Evolutionary conservation across 768 basidiomycete genomes (phyloP), one percentile per base, ranked within the genome.

Genomic region (Austroboletus eburneus): DNA sequence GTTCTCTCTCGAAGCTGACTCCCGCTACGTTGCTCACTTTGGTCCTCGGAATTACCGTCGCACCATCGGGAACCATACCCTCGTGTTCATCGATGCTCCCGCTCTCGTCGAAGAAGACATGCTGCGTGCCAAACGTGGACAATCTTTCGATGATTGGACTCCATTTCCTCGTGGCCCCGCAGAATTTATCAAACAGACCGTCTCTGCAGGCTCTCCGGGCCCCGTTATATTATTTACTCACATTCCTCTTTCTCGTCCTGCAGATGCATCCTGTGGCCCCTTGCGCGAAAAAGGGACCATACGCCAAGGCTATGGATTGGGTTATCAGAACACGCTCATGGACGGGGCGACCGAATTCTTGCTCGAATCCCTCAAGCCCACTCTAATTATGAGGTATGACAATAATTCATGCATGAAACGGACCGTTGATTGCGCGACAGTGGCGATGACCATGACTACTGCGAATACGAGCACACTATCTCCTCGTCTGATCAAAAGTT

Each of bases 391-490:
- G 65, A 92, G 87, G 87, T 87, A 55, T 47, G 71, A 54, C 39
- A 10, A 23, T 17, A 39, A 21, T 48, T 39, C 18, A 14, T n/a
- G 12, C 10, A 37, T 23, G 3, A 21, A 39, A 41, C 27, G 21
- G 24, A 42, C 25, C 22, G 9, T 55, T 54, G 43, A 54, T 39
- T 24, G 32, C 46, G 30, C 48, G 35, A 33, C 45, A 91, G 89
- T 55, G 95, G 91, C 5, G 92, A 97, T 64, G 93, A 97, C 59
- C 93, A 96, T 62, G 95, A 97, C 58, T 91, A 94, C 54, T 98
- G 95, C 66, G 89, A 89, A 69, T 80, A 83, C 58, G 71, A 72
- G 61, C 80, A 84, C 63, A 54, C 67, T 52, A 61, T 64, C 43
- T 48, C 52, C 21, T 53, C 49, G 5, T 51, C 56, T 23, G 23